Conservation (phyloP, 768 basidiomycete genomes). For the Melanogaster broomeanus region DNA sequence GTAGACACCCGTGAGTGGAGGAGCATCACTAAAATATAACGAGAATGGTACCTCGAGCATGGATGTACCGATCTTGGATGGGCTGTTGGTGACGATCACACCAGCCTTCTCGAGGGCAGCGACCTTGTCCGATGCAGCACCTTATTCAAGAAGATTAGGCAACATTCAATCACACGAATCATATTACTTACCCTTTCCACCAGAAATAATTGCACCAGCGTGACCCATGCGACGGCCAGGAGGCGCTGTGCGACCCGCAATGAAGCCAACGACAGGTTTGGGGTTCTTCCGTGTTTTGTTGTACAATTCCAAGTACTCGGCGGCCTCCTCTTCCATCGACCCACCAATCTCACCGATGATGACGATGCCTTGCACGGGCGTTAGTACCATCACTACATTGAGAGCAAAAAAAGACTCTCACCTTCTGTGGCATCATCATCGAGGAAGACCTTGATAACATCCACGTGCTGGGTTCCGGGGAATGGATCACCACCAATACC, state of each 20-base stretch:
- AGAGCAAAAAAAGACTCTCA: conserved; percentile 23
- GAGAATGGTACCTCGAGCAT: conserved; percentile 77
- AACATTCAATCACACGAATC: background rate
- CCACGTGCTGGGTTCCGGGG: conserved; percentile 94
- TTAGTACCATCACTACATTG: conserved; percentile 1
- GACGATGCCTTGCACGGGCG: conserved; percentile 70
- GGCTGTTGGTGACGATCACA: conserved; percentile 91
- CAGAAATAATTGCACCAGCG: conserved; percentile 96
- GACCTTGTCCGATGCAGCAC: conserved; percentile 93
- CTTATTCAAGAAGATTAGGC: conserved; percentile 33
- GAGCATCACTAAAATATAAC: background rate
- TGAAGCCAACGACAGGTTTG: conserved; percentile 97
- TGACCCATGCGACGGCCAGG: conserved; percentile 98
- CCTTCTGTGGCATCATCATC: conserved; percentile 94
- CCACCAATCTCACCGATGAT: conserved; percentile 99
- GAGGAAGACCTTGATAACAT: conserved; percentile 95
- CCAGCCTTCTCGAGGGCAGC: conserved; percentile 88
- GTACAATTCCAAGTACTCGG: conserved; percentile 90
- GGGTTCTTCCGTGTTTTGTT: conserved; percentile 86
- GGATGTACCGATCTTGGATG: conserved; percentile 88
- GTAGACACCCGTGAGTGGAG: conserved; percentile 6
- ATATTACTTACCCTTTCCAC: conserved; percentile 78
- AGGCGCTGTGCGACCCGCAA: conserved; percentile 96
- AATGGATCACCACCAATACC: conserved; percentile 98
- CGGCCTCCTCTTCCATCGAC: conserved; percentile 99